These are phyloP conservation scores for Triadica sebifera DNA, from an alignment of 345 rosid genomes.

Conservation along the genomic window DNA sequence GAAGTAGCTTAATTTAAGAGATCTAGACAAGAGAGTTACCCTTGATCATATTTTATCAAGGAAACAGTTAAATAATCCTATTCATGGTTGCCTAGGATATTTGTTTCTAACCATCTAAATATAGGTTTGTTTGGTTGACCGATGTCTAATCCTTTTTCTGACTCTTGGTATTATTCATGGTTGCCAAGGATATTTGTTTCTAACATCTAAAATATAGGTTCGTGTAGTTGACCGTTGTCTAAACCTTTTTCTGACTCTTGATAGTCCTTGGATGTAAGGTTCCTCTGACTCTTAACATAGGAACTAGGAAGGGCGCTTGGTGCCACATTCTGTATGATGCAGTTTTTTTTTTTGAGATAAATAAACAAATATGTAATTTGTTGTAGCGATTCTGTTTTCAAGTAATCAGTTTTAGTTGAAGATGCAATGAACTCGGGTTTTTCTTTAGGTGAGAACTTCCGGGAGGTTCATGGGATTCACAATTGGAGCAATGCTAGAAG, in stretches of 20 bases:
- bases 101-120: no score
- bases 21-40: background rate
- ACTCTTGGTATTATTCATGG: no score
- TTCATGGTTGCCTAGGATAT: no score
- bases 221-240: no score
- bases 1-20: constrained; percentile 7
- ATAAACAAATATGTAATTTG: background rate
- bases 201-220: no score
- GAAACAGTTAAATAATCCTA: no score
- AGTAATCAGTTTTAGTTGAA: constrained; percentile 8
- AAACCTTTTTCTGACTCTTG: background rate
- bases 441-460: constrained; percentile 83
- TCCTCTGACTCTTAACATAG: background rate
- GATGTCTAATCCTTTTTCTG: no score
- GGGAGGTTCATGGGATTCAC: constrained; percentile 89
- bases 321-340: background rate
- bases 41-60: no score
- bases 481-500: constrained; percentile 92
- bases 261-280: constrained; percentile 1
- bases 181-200: no score
- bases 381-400: background rate
- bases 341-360: no score
- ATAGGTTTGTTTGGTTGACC: no score
- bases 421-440: constrained; percentile 13
- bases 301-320: background rate